Conservation (phyloP, 108 stramenopile genomes). For the Phaeodactylum tricornutum region DNA sequence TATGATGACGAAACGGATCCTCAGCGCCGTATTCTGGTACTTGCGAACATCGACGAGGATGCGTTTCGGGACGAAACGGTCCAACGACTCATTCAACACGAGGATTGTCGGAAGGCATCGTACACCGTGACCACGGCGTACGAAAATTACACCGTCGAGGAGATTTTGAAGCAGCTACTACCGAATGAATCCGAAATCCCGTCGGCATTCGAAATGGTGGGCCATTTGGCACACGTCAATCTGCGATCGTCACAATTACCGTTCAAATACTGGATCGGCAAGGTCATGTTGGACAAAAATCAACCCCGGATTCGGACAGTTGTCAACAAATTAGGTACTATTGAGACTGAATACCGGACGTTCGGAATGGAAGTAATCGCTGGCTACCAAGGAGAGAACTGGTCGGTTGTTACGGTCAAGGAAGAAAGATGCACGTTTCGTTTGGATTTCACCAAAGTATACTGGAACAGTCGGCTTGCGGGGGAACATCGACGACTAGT, state of each 20-base stretch:
- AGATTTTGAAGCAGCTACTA: constrained; percentile 59
- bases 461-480: constrained; percentile 93
- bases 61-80: neutral
- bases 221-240: constrained; percentile 95
- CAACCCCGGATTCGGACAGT: constrained; percentile 72
- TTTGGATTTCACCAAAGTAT: constrained; percentile 91
- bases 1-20: constrained; percentile 13
- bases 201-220: constrained; percentile 88
- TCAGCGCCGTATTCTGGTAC: constrained; percentile 20
- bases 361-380: constrained; percentile 96
- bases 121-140: constrained; percentile 24
- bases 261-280: constrained; percentile 85
- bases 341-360: constrained; percentile 88
- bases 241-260: constrained; percentile 80
- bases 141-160: constrained; percentile 58
- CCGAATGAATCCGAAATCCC: constrained; percentile 60
- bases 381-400: constrained; percentile 23
- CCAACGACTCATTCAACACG: neutral
- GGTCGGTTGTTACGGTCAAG: constrained; percentile 57
- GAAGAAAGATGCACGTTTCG: constrained; percentile 85
- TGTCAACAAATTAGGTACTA: constrained; percentile 91
- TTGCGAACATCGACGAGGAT: constrained; percentile 7
- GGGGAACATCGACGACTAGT: constrained; percentile 87
- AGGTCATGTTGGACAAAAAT: constrained; percentile 92
- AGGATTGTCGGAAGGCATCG: neutral